Evolutionary conservation across 2,329 filamentous ascomycete genomes (phyloP).

Genomic region (Exophiala xenobiotica): DNA sequence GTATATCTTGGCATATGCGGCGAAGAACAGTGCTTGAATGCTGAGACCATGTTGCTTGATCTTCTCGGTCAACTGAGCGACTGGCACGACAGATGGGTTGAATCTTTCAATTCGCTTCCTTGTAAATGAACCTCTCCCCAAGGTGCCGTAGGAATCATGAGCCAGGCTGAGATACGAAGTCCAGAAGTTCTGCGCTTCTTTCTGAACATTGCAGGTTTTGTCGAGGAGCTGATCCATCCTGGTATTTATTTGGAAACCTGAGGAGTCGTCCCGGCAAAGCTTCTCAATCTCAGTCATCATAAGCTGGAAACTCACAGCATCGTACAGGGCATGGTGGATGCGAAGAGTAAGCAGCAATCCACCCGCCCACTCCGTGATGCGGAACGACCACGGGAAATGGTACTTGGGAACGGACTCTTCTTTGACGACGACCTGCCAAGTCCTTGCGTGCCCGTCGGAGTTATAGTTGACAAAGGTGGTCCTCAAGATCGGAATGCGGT

Average conservation of each 20-base stretch:
- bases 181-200: conserved; percentile 43
- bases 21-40: conserved; percentile 73
- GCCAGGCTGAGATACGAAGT: conserved; percentile 37
- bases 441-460: conserved; percentile 26
- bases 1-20: conserved; percentile 62
- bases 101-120: conserved; percentile 45
- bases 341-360: conserved; percentile 48
- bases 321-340: conserved; percentile 87
- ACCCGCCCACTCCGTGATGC: background rate
- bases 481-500: conserved; percentile 63
- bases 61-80: conserved; percentile 42
- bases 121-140: conserved; percentile 15
- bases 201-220: background rate
- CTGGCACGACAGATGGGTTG: conserved; percentile 43
- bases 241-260: conserved; percentile 24
- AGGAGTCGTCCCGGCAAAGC: conserved; percentile 39
- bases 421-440: conserved; percentile 22
- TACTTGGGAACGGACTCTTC: conserved; percentile 19
- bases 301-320: conserved; percentile 72
- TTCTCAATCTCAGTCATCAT: conserved; percentile 57
- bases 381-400: conserved; percentile 17
- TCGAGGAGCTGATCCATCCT: conserved; percentile 29
- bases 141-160: conserved; percentile 1
- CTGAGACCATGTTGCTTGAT: conserved; percentile 59
- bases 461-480: conserved; percentile 57